Base-by-base conservation (phyloP, 1,139 yeast genomes). In the Yamadazyma diddensiae region DNA sequence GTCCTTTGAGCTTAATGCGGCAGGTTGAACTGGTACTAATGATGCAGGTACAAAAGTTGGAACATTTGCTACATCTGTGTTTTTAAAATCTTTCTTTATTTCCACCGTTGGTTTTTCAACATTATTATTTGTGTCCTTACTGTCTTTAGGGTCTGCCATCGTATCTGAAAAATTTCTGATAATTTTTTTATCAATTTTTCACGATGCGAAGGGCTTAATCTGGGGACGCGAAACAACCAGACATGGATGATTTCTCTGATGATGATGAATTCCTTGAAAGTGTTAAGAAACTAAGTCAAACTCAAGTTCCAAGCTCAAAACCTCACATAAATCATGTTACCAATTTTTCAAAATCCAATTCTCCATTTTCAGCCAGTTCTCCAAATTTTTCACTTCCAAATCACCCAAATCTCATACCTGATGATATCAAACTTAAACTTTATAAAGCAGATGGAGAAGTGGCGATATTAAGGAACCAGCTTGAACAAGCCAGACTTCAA, bases 21-120 rank as follows among this genome's bases (percentile, higher is more conserved):
- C 66, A 24, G 97, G 97, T 45, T 86, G 90, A 33, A 77, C 80
- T 15, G 96, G 97, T 18, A 85, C 90, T 35, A 86, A 66, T 7
- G 87, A 79, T 2, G 86, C 88, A 43, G 76, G 56, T 68, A 87
- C 53, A 57, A 69, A 45, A n/a, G 62, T 47, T 14, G 57, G 40
- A 17, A 36, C 34, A 21, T 27, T 34, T 5, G 37, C 40, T 30
- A 36, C 33, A 31, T 32, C 42, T 2, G 30, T 30, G 17, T 29
- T 33, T 25, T 29, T 33, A 16, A 31, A 22, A 15, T 48, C 38
- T 42, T 63, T 28, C 56, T 38, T n/a, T n/a, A n/a, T n/a, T 57
- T 57, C 30, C 43, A 13, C 52, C 51, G 42, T 56, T 10, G 62
- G 20, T 6, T 12, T 12, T n/a, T n/a, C n/a, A n/a, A n/a, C n/a